Percentiles rank a stretch among this genome's conserved stretches.
phyloP scores from a whole-genome alignment of 768 basidiomycete genomes.

The Cyclocybe cylindracea region DNA sequence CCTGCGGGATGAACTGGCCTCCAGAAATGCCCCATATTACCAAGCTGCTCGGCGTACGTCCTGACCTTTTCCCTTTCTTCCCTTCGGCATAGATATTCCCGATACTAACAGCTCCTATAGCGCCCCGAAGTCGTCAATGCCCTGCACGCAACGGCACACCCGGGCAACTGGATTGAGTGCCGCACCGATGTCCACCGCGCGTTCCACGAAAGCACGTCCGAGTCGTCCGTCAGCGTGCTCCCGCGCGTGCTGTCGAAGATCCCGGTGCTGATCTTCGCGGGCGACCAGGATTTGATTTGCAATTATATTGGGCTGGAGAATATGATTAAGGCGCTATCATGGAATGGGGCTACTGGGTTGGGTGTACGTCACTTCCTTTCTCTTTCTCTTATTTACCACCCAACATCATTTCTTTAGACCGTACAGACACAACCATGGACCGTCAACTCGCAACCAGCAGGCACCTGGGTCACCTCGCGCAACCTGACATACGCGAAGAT shows the following conservation, averaged over 20 bases:
- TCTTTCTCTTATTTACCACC: neutral
- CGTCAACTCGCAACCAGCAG: constrained; percentile 76
- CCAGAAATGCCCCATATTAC: constrained; percentile 78
- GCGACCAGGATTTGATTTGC: constrained; percentile 96
- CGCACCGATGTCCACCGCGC: constrained; percentile 61
- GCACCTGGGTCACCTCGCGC: constrained; percentile 87
- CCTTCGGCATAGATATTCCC: neutral
- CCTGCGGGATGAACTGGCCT: constrained; percentile 99
- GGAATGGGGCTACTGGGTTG: constrained; percentile 85
- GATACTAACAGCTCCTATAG: constrained; percentile 39
- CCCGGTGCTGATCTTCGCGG: constrained; percentile 88
- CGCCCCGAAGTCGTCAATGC: constrained; percentile 78
- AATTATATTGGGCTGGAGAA: constrained; percentile 91
- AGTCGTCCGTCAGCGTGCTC: constrained; percentile 74
- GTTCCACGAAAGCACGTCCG: constrained; percentile 55
- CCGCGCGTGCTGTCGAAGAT: constrained; percentile 80
- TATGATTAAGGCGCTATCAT: constrained; percentile 79
- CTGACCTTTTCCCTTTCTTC: neutral
- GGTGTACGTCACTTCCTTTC: constrained; percentile 52
- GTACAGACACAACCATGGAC: constrained; percentile 74
- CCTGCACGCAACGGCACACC: constrained; percentile 77
- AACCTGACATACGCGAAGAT: constrained; percentile 96
- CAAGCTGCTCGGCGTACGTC: constrained; percentile 76
- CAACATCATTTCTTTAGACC: constrained; percentile 37
- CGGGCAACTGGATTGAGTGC: constrained; percentile 90